Evolutionary conservation across 352 stramenopile species (phyloP), one percentile per base, ranked within the genome.

Genomic region (Globisporangium orthogonon): DNA sequence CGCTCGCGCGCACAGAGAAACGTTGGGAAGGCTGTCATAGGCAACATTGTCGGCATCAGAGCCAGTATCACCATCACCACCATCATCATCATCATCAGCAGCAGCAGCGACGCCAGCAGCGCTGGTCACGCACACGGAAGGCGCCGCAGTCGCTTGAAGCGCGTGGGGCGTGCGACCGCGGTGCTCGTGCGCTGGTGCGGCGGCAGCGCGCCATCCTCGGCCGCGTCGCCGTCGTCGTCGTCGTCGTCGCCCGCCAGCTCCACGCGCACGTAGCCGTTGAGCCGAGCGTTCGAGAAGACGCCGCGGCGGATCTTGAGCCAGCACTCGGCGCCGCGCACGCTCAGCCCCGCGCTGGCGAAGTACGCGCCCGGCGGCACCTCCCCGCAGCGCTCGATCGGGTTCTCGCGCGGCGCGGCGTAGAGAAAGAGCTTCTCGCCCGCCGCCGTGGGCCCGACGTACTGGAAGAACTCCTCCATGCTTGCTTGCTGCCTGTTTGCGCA

Each of bases 271-370:
- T 87, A 91, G 13, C 82, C 82, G 62, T 82, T 87, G 52, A 74
- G 71, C 51, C 75, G 73, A 41, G 76, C 70, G 49, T 85, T 91
- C 30, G 82, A 89, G 58, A 91, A 91, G 50, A 74, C 73, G 33
- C 82, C 82, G 44, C 78, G 82, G 33, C 77, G 82, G 66, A 89
- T 88, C 57, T 89, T 84, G 57, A 91, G 74, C 82, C 82, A 91
- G 59, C 78, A 71, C 50, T 87, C 67, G 58, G 84, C 58, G 3
- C 77, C 74, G 43, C 83, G 83, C 44, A 73, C 81, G 0, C 71
- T 56, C 9, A 87, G 50, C 40, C 67, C 58, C 4, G 73, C 84
- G 56, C 77, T 88, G 4, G 78, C 78, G 50, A 91, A 87, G 59
- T 91, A 89, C 45, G 73, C 70, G 52, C 82, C 82, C 4, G 72